A percentile compares a stretch with the other conserved stretches of the same genome.
Conservation (phyloP, 2,329 filamentous ascomycete species). For the Paradendryphiella salina region DNA sequence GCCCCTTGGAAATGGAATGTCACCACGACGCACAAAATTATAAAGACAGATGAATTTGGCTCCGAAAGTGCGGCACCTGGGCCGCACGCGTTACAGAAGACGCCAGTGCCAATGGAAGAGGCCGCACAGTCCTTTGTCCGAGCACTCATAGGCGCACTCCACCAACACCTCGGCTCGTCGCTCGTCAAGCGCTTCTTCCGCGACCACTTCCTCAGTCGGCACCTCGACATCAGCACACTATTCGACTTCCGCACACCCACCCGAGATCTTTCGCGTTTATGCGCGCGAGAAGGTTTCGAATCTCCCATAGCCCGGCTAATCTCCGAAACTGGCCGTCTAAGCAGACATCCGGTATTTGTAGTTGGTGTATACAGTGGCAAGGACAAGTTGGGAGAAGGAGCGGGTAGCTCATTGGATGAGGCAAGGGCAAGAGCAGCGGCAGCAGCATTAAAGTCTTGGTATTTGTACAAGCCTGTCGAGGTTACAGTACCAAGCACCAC, state of each 20-base stretch:
- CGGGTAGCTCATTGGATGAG: conserved; percentile 74
- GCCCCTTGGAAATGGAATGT: conserved; percentile 45
- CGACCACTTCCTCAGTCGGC: conserved; percentile 79
- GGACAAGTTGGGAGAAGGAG: conserved; percentile 91
- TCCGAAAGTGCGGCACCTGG: conserved; percentile 54
- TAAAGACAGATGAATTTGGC: conserved; percentile 85
- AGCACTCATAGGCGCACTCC: conserved; percentile 80
- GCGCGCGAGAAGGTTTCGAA: conserved; percentile 87
- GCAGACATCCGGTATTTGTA: conserved; percentile 84
- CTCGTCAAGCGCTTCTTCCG: conserved; percentile 81
- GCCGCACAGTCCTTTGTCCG: conserved; percentile 79
- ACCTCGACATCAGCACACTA: conserved; percentile 73
- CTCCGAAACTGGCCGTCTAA: conserved; percentile 85
- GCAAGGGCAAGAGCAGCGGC: conserved; percentile 80
- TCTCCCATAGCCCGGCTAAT: conserved; percentile 82
- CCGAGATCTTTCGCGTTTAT: conserved; percentile 79
- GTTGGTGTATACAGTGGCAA: conserved; percentile 91
- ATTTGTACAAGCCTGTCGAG: conserved; percentile 80
- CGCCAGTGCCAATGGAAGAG: conserved; percentile 51
- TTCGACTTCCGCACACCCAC: conserved; percentile 86
- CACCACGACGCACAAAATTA: conserved; percentile 67
- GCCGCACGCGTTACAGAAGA: conserved; percentile 28
- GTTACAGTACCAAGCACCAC: conserved; percentile 57
- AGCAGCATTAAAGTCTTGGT: conserved; percentile 89
- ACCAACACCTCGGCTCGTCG: conserved; percentile 78